These are phyloP conservation scores for Grosmannia clavigera DNA, from an alignment of 2,329 filamentous ascomycete species.

Conservation along the genomic window DNA sequence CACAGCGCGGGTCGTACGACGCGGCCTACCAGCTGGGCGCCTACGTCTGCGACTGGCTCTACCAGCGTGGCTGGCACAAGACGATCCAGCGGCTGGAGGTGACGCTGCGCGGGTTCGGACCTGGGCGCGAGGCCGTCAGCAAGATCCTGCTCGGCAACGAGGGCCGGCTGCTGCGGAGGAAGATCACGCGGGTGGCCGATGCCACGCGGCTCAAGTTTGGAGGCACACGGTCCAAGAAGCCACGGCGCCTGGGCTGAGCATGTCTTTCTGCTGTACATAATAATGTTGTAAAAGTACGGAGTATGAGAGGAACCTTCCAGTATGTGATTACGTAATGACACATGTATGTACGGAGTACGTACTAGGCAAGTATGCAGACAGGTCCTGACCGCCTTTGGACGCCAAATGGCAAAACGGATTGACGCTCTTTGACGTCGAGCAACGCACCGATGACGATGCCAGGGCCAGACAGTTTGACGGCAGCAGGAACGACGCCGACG, in stretches of 20 bases:
- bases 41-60: slow-evolving; percentile 71
- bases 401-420: too few species aligned
- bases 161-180: slow-evolving; percentile 59
- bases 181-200: slow-evolving; percentile 73
- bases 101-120: slow-evolving; percentile 72
- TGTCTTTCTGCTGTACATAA: neutral
- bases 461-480: neutral
- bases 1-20: slow-evolving; percentile 71
- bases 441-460: neutral
- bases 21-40: slow-evolving; percentile 81
- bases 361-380: too few species aligned
- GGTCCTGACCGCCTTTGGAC: too few species aligned
- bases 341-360: too few species aligned
- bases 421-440: neutral
- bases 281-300: neutral
- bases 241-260: slow-evolving; percentile 60
- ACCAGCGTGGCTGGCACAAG: slow-evolving; percentile 65
- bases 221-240: slow-evolving; percentile 74
- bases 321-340: too few species aligned
- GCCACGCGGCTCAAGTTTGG: slow-evolving; percentile 89
- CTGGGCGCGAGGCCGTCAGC: slow-evolving; percentile 74
- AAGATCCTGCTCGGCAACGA: slow-evolving; percentile 84
- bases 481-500: neutral
- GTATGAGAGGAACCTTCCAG: neutral
- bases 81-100: slow-evolving; percentile 71